Base-by-base conservation (phyloP, 129 eudicot species). In the Glebionis coronaria region DNA sequence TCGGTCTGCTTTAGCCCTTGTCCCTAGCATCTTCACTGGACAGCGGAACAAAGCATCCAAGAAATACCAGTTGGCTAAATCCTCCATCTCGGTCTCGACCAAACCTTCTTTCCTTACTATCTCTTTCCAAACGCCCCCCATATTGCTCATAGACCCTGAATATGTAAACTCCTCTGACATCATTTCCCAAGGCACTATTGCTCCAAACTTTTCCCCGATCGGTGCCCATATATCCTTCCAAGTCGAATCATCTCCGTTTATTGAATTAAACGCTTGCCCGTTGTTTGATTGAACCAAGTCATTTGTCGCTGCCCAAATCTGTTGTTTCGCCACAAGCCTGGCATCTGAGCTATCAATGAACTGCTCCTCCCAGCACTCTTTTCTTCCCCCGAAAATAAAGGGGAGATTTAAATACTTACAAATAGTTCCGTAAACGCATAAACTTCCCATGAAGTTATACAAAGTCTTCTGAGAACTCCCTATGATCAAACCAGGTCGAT, bases 241-340 rank as follows among this genome's bases (percentile, higher is more conserved):
- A 18, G 83, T 78, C 71, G 82, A 91, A 76, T 73, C 53, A 7
- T 76, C 64, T 11, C 96, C 97, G 27, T 91, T 91, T 31, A 85
- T 82, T 0, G 90, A 82, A 59, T 91, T 91, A 18, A 87, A 88
- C 9, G 97, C 97, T 62, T 88, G 80, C 15, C 93, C 90, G 1
- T 69, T 46, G 2, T 28, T 61, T 5, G 82, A 73, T 4, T 71
- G 54, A 55, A 78, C 57, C 54, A 69, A 42, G 16, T 27, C 73
- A 19, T 70, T 76, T 10, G 85, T 87, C 5, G 97, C 82, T 6
- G 94, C 85, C 97, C 96, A 88, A 49, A 91, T 85, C 21, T 91
- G 96, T 50, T 88, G 97, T 53, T 88, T 77, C 11, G 97, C 96
- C 63, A 88, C 97, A 16, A 91, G 85, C 58, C 96, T 81, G 46